Evolutionary conservation across 2,329 filamentous ascomycete species (phyloP).

Genomic region (Calonectria montana): DNA sequence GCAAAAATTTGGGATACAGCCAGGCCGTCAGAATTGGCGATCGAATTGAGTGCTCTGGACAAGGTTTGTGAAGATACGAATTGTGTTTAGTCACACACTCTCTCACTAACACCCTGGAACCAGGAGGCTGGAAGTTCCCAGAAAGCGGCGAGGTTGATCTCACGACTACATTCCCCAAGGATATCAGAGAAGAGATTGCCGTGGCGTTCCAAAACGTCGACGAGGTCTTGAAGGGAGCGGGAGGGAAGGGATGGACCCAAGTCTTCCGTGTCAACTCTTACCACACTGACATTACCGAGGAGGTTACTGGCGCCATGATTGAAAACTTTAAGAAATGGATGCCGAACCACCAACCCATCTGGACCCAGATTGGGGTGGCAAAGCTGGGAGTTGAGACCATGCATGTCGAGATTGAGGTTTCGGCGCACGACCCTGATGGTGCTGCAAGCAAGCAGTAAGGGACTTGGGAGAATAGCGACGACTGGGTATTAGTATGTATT

Average conservation of each 20-base stretch:
- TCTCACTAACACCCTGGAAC: background rate
- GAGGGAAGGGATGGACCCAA: slow-evolving; percentile 65
- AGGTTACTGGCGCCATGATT: slow-evolving; percentile 52
- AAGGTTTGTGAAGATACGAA: slow-evolving; percentile 47
- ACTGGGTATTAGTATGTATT: background rate
- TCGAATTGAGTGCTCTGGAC: slow-evolving; percentile 58
- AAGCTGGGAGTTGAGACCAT: slow-evolving; percentile 60
- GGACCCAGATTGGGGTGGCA: slow-evolving; percentile 62
- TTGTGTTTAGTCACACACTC: background rate
- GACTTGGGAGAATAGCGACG: background rate
- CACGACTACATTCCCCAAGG: slow-evolving; percentile 45
- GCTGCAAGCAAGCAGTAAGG: background rate
- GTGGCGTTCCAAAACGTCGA: slow-evolving; percentile 68
- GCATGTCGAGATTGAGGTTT: slow-evolving; percentile 67
- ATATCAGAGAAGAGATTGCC: slow-evolving; percentile 57
- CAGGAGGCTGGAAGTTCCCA: slow-evolving; percentile 46
- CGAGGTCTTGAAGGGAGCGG: slow-evolving; percentile 57
- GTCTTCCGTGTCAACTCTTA: slow-evolving; percentile 61
- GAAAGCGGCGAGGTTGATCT: background rate
- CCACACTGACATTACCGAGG: slow-evolving; percentile 53
- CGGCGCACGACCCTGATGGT: slow-evolving; percentile 45
- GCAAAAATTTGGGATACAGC: slow-evolving; percentile 53
- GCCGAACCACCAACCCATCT: slow-evolving; percentile 62
- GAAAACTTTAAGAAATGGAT: slow-evolving; percentile 60
- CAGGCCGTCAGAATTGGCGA: slow-evolving; percentile 62